Conservation (phyloP, 208 protist species). For the Trypanosoma theileri region DNA sequence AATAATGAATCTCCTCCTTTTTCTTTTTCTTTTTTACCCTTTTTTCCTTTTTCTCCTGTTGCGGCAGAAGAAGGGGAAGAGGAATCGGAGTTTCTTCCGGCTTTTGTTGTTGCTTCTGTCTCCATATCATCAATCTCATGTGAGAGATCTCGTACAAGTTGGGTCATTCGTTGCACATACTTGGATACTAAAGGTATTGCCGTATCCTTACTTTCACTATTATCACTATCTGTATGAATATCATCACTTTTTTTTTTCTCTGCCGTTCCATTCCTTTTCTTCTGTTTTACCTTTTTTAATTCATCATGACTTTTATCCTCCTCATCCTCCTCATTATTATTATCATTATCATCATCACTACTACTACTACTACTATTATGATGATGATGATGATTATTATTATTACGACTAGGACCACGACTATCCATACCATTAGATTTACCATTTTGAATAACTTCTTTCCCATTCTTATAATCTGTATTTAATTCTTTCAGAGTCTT, state of each 20-base stretch:
- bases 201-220: background rate
- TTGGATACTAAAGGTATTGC: background rate
- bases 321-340: background rate
- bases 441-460: background rate
- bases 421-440: too few species aligned
- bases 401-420: too few species aligned
- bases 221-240: slow-evolving; percentile 3
- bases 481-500: slow-evolving; percentile 23
- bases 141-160: slow-evolving; percentile 1
- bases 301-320: background rate
- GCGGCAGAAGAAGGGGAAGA: background rate
- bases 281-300: background rate
- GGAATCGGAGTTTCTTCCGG: background rate
- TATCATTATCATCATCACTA: background rate
- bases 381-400: background rate
- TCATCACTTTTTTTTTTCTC: background rate
- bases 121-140: background rate
- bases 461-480: background rate
- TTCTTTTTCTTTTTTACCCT: background rate
- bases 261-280: background rate
- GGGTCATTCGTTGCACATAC: background rate
- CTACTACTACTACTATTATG: background rate
- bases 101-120: background rate
- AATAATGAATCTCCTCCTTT: too few species aligned
- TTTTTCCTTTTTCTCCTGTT: background rate